Base-by-base conservation (phyloP, 352 stramenopile genomes). In the Phytophthora cajani region DNA sequence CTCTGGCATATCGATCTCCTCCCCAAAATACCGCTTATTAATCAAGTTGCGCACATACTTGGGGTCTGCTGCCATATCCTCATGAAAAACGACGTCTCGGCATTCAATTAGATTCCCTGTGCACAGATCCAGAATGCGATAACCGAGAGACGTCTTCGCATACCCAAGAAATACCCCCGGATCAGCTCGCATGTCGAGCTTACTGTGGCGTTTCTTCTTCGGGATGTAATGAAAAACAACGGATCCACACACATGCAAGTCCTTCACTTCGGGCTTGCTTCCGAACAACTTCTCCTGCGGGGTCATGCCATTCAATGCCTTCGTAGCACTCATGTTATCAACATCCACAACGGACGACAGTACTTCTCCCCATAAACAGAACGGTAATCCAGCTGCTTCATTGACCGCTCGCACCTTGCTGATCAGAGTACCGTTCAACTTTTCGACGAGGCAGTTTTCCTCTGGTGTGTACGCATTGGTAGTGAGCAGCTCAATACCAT, bases 241-340 rank as follows among this genome's bases (percentile, higher is more conserved):
- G 27, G 53, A 69, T 4, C 42, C 62, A 25, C 62, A 58, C 11
- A 62, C 44, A 23, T 52, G 38, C 5, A 69, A 10, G 53, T 62
- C 14, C 40, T 55, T 60, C 23, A 62, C 14, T 14, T 68, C 52
- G 14, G 62, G 42, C 16, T 50, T 68, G 10, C 14, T 10, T 3
- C 46, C n/a, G 3, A 14, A 40, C 4, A 68, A 44, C 21, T 62
- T 68, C 12, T 68, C 9, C 19, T 52, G 57, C 2, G 62, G 42
- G 6, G 62, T 68, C n/a, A 40, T 49, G 11, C 38, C 32, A 10
- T 32, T n/a, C n/a, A 62, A 32, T 5, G 62, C 52, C 12, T 69
- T 69, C 1, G 62, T 62, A 1, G 23, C 19, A n/a, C 62, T 69
- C 40, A 58, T 58, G n/a, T 58, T 58, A 14, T 62, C 62, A 6